These are phyloP conservation scores for Apiospora koreana DNA, from an alignment of 2,329 filamentous ascomycete genomes.

Conservation along the genomic window DNA sequence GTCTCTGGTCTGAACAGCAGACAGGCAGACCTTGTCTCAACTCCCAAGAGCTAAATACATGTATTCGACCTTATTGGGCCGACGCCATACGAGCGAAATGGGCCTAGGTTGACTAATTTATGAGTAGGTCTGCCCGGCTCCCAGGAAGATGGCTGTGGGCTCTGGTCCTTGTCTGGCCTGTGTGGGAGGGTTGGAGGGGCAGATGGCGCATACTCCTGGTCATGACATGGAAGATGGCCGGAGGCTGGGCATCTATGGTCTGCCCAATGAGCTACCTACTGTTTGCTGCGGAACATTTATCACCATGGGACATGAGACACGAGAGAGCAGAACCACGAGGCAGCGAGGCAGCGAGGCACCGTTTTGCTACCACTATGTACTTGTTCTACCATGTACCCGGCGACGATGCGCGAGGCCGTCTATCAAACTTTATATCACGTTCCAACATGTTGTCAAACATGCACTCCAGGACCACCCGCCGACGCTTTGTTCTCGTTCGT, in stretches of 20 bases:
- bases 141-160: background rate
- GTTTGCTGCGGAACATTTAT: background rate
- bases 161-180: too few relatives aligned
- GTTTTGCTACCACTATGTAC: background rate
- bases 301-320: background rate
- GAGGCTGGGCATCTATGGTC: background rate
- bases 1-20: slow-evolving; percentile 1
- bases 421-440: background rate
- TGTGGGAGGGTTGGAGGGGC: background rate
- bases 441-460: background rate
- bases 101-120: background rate
- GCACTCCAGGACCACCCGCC: background rate
- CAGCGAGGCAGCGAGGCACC: background rate
- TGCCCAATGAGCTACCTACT: background rate
- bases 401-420: background rate
- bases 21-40: background rate
- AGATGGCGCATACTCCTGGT: background rate
- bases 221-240: background rate
- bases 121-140: background rate
- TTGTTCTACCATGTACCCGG: background rate
- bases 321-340: background rate
- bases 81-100: background rate
- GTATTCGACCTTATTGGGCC: background rate
- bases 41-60: background rate
- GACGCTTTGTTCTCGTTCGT: background rate